Base-by-base conservation (phyloP, 441 rosid genomes). In the Erysimum pusillum region DNA sequence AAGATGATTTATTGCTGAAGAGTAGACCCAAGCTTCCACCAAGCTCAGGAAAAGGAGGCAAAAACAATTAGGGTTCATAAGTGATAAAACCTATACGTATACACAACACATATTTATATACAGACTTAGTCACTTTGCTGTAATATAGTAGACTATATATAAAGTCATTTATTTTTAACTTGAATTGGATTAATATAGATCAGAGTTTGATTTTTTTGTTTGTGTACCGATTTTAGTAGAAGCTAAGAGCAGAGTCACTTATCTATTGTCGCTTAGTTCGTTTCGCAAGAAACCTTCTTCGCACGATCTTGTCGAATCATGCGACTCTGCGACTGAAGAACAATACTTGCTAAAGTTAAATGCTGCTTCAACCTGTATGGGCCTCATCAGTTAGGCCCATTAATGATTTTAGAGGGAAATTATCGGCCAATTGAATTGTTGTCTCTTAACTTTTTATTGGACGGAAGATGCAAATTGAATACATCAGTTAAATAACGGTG, bases 11-110 rank as follows among this genome's bases (percentile, higher is more conserved):
- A 28, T 28, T 28, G 4, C 31, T 3, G 31, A 28, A 52, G 62
- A 4, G 4, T 14, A 75, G 18, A 4, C 17, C 64, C 10, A 77
- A 64, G 32, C 67, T 34, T 5, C 14, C 3, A 0, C 25, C 81
- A 71, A 71, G 63, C 36, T 0, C 73, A n/a, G 77, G 77, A 20
- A 65, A 9, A 14, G 63, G 77, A 77, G 81, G 81, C 28, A 0
- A 65, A 65, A 2, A 14, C 12, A 15, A 77, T 15, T 45, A 76
- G 80, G 42, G 9, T 54, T 41, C 22, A 20, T 42, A 28, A 28
- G 31, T 28, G 4, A 32, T 67, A 31, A 20, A 57, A 7, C 4
- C 38, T 35, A 35, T 6, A 12, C 14, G 14, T n/a, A 63, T 15
- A 32, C 9, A 57, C 14, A n/a, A 56, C 9, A 20, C 6, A 59